Percentiles rank a stretch among this genome's conserved stretches.
Conservation (phyloP, 2,329 filamentous ascomycete species). For the Hypoxylon sp. region DNA sequence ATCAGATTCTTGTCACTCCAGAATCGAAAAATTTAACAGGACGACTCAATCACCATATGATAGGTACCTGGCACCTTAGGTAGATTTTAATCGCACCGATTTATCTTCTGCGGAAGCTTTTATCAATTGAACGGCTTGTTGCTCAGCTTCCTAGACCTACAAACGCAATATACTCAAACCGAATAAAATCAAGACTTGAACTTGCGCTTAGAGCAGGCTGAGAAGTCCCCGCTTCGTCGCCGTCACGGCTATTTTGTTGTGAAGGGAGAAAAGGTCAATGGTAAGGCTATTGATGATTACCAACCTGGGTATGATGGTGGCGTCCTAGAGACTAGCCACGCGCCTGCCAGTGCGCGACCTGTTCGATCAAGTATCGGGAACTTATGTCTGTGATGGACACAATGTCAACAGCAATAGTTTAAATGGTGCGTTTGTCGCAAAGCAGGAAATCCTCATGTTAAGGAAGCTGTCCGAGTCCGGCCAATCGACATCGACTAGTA, state of each 20-base stretch:
- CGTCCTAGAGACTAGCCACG: slow-evolving; percentile 63
- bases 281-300: slow-evolving; percentile 66
- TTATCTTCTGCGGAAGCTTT: not conserved
- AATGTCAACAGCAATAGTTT: slow-evolving; percentile 44
- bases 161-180: not conserved
- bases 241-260: slow-evolving; percentile 67
- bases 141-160: not conserved
- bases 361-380: slow-evolving; percentile 61
- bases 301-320: slow-evolving; percentile 65
- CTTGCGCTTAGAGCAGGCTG: slow-evolving; percentile 67
- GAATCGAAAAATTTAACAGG: not conserved
- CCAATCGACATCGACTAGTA: not conserved
- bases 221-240: slow-evolving; percentile 64
- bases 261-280: slow-evolving; percentile 68
- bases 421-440: slow-evolving; percentile 65
- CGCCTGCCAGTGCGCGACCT: slow-evolving; percentile 61
- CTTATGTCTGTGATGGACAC: slow-evolving; percentile 42
- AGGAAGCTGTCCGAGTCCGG: slow-evolving; percentile 36
- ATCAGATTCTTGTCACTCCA: not conserved
- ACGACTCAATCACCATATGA: not conserved
- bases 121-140: not conserved
- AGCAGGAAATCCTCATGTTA: slow-evolving; percentile 63
- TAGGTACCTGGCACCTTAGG: too few relatives aligned
- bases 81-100: not conserved
- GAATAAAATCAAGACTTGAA: slow-evolving; percentile 57